Evolutionary conservation across 1,139 yeast genomes (phyloP), one percentile per base, ranked within the genome.

Genomic region (Ogataea hybrid): DNA sequence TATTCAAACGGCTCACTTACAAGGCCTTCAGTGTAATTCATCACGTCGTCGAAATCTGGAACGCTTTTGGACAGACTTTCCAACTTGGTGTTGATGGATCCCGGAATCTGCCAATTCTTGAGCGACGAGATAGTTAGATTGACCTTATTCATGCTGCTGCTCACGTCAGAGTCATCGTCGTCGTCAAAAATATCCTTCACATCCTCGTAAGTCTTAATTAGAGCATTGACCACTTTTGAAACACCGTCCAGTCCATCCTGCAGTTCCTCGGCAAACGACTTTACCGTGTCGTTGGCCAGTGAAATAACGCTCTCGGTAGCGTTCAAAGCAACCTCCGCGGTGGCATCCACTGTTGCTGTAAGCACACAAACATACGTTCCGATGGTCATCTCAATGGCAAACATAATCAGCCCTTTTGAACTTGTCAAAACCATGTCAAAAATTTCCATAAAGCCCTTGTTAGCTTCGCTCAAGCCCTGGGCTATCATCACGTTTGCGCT

Each of bases 301-400:
- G 63, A 58, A 4, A 88, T 69, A 2, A 86, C 67, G 1, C 73
- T 60, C 53, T 82, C 86, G 0, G 94, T 79, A 0, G 89, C 77
- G 57, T 87, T 86, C 2, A 84, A 62, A 0, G 95, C 95, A 31
- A 80, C 78, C 49, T 79, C 80, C 1, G 84, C 83, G 0, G 87
- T 73, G 2, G 92, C 87, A 51, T 78, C 80, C 7, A 89, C 68
- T 0, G 90, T 76, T 5, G 94, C 82, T 0, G 85, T 79, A 6
- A 88, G 62, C 18, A 92, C 67, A 63, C 98, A 92, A 0, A 86
- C 81, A 62, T 85, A 86, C 0, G 97, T 90, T 0, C 97, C 97
- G 7, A 89, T 64, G 39, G 84, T 75, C 49, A 90, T 56, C 32
- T 87, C 89, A 14, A 92, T 64, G 18, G 79, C 69, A 57, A 92